Base-by-base conservation (phyloP, 106 monocot species). In the Chionographis japonica region DNA sequence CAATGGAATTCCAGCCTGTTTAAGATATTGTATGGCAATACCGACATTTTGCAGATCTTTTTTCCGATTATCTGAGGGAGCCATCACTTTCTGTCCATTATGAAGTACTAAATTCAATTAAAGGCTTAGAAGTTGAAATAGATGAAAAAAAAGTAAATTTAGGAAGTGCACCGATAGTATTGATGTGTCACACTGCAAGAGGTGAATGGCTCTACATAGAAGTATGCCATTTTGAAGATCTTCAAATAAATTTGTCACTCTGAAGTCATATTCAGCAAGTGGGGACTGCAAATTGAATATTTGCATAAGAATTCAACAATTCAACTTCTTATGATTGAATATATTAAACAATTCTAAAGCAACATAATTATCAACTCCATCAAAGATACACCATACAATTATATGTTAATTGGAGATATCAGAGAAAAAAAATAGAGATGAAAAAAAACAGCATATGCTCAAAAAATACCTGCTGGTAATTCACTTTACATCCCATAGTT, bases 211-310 rank as follows among this genome's bases (percentile, higher is more conserved):
- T 72, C 88, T 80, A 62, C 77, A 84, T 12, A 88, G 84, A 62
- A 77, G 42, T 73, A 88, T 56, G 50, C 88, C 88, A 84, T 88
- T 80, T 75, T 84, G 83, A 74, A 88, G 37, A 70, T 88, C 84
- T 52, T 84, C 71, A 81, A 80, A 88, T 75, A 88, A 36, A 58
- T 75, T 84, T 74, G 54, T 50, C 1, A 88, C 52, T 14, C 58
- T 80, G 72, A 84, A 88, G 14, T 84, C 57, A 60, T 75, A 84
- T 35, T 88, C 88, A 58, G 69, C 52, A 46, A 88, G 71, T 2
- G 78, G 42, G 12, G 35, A 49, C 88, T 88, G 77, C 20, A 67
- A 63, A 68, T 35, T 13, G 39, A 56, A 18, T 46, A 36, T 39
- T 4, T 8, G 12, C 4, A 16, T 56, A 7, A 54, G 43, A 37